Evolutionary conservation across 1,139 yeast species (phyloP), one percentile per base, ranked within the genome.

Genomic region (Pneumocystis oryctolagi): DNA sequence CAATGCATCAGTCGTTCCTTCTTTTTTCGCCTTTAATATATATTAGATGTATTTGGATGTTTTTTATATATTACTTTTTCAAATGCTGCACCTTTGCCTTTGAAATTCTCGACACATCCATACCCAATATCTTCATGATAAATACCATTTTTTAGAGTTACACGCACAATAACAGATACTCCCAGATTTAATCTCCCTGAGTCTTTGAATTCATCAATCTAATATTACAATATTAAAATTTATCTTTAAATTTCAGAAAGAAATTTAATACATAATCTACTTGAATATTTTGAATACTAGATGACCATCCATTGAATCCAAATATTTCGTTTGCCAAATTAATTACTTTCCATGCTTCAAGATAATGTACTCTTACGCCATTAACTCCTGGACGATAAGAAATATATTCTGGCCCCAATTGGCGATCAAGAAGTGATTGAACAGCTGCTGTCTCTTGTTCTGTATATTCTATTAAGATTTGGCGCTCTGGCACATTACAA

Each of bases 381-480:
- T 78, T 78, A 6, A 71, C 72, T 1, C 90, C 94, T 1, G 90
- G 84, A 57, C 97, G 79, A 61, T 82, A 82, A 56, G 95, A 84
- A 39, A 92, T 84, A 70, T 83, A 90, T 73, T 90, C 97, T 0
- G 97, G 97, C 0, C 98, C 98, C 40, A 89, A 76, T 61, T 71
- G 70, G 56, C 68, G 65, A 47, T 67, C 67, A 34, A 74, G 70
- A 32, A 67, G 64, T 18, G 64, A 64, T 31, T 69, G 69, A 25
- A 74, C 68, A 31, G 65, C 63, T 3, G 62, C 62, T 34, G 59
- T 61, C 61, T 71, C 70, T 12, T 62, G 64, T 8, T 61, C 63
- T 3, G 69, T 62, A 69, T 71, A 69, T 25, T 62, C 56, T 12
- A 25, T 5, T 25, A 20, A 4, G 12, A 20, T 25, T 25, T 47